Base-by-base conservation (phyloP, 768 basidiomycete genomes). In the Mycena rosella region DNA sequence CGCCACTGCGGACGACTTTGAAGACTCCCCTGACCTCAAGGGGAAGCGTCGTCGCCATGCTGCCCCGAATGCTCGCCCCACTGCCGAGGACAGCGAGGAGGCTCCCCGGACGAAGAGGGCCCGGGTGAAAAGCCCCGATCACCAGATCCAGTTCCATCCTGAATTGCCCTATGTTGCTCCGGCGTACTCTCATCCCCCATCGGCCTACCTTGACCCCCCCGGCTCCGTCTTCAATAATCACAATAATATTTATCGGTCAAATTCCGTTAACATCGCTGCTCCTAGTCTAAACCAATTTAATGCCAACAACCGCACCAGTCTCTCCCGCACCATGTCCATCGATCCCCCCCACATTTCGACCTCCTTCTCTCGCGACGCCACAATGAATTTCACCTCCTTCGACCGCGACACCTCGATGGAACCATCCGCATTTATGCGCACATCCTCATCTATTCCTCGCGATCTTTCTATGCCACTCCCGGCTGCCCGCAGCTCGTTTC, bases 251-350 rank as follows among this genome's bases (percentile, higher is more conserved):
- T 65, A 60, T 36, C 74, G 58, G 40, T 58, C 65, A 4, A 59
- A 51, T 49, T 71, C 68, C 75, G 74, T 47, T 76, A 74, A 45
- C 60, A 70, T 49, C 74, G 58, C 29, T 65, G 65, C 73, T 74
- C 49, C 74, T 74, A 68, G 73, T 75, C 22, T 75, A 69, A 72
- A 56, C 59, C 61, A 57, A 34, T 51, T 52, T 66, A 38, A 72
- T 77, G 49, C 76, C 76, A 77, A 74, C 76, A 60, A 72, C 77
- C 67, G 68, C 78, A 26, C 75, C 76, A 72, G 68, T 32, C 47
- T 83, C 52, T 78, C 81, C 52, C 88, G 91, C 55, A 92, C 90
- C 30, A 91, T 91, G 88, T 91, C 91, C 49, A 87, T 91, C 75
- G 92, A 93, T 77, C 91, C 90, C 6, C 86, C 88, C 14, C 76